Evolutionary conservation across 1,139 yeast species (phyloP), one percentile per base, ranked within the genome.

Genomic region (Casaregolazyma suthepensis): DNA sequence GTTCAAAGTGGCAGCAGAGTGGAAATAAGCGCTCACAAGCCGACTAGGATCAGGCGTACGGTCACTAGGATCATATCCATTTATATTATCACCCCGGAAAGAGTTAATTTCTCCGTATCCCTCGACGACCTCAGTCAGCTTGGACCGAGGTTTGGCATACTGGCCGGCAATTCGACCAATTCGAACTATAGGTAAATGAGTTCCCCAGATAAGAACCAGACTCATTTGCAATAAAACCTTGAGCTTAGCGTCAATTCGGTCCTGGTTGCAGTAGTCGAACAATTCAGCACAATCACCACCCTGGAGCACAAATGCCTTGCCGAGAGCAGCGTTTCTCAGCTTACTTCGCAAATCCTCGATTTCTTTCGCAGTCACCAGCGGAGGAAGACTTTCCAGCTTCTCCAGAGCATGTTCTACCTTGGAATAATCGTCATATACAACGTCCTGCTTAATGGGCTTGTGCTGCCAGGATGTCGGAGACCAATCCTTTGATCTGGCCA

Each of bases 271-370:
- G 59, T 74, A 73, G 56, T 71, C 76, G 57, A 74, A 74, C 43
- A 73, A 64, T 58, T 74, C 77, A 7, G 77, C 77, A 53, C 77
- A 74, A 59, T 74, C 77, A n/a, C 77, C 77, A 12, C 78, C 77
- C 55, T 74, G 77, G 15, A 74, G 64, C 43, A 74, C 67, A 56
- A 74, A 74, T 12, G 76, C 75, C 54, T 70, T 67, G 29, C 77
- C 77, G 19, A 70, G 66, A 5, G 76, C 74, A 0, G 77, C 77
- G 45, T 70, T 71, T 38, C 64, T 64, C 26, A 74, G 68, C 57
- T 68, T 68, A 13, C 55, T 23, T 53, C 67, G 65, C 46, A 73
- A 61, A 7, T 57, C 57, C 54, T 70, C 71, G 54, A 73, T 70
- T 57, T 74, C 77, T 26, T 54, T 52, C 1, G 75, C 70, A 46